Evolutionary conservation across 257 asterid genomes (phyloP), one percentile per base, ranked within the genome.

Genomic region (Fraxinus anomala): DNA sequence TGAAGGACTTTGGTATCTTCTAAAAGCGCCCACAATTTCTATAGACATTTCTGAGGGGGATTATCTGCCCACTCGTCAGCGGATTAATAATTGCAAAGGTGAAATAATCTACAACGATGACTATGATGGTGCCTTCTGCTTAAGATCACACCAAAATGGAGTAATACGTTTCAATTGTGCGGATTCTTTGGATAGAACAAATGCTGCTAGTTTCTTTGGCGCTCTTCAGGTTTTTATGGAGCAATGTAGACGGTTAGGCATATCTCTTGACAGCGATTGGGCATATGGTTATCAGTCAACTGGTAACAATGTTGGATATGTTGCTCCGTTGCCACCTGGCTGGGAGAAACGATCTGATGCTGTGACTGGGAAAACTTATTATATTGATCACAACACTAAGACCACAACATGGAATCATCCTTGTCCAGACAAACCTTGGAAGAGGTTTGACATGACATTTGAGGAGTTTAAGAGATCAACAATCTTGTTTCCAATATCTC

Each of bases 391-490:
- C 87, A 93, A 95, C 83, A 95, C 99, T 44, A 89, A 93, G 89
- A 95, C 97, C 39, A 95, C 99, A 11, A 93, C 99, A 76, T 95
- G 99, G 99, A 89, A 84, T 78, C 99, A 95, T 89, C 99, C 99
- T 69, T 95, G 97, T 87, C 99, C 99, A 37, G 99, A 95, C 83
- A 95, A 91, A 86, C 99, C 99, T 34, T 95, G 99, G 99, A 93
- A 91, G 85, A 91, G 99, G 89, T 93, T 95, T 84, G 97, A 95
- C 85, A 95, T 93, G 99, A 86, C 90, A 47, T 95, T 95, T 87
- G 99, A 95, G 76, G 99, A 95, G 84, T 95, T 95, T 81, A 95
- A 93, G 90, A 90, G 98, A 83, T 91, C 97, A 54, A 93, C 99
- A 17, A 95, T 95, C 87, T 86, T 95, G 73, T 89, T 94, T 36